These are phyloP conservation scores for Chalciporus chontae DNA, from an alignment of 768 basidiomycete species.

Conservation along the genomic window DNA sequence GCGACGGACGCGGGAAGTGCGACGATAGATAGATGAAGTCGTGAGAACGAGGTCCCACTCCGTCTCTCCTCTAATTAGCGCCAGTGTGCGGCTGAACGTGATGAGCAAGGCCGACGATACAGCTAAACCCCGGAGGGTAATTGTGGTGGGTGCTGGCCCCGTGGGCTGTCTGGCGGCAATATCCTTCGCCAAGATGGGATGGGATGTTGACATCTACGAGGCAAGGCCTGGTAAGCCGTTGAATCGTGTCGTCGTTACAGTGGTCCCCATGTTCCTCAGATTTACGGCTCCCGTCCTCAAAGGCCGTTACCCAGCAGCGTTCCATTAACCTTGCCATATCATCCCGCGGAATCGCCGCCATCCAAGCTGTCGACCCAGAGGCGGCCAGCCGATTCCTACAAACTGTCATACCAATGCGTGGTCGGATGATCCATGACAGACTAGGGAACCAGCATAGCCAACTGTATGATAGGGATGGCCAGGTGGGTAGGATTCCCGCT, in stretches of 20 bases:
- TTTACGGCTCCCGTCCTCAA: constrained; percentile 69
- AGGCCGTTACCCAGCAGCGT: constrained; percentile 63
- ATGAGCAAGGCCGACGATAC: constrained; percentile 13
- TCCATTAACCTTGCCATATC: constrained; percentile 98
- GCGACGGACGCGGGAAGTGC: too few relatives aligned
- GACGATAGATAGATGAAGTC: too few relatives aligned
- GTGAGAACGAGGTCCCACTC: too few relatives aligned
- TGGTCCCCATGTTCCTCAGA: constrained; percentile 42
- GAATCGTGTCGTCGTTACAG: constrained; percentile 9
- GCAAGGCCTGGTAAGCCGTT: constrained; percentile 60
- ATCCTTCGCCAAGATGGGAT: constrained; percentile 81
- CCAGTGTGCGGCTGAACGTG: too few relatives aligned
- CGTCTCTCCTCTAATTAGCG: too few relatives aligned
- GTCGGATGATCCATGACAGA: constrained; percentile 88
- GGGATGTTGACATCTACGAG: constrained; percentile 79
- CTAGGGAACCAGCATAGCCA: constrained; percentile 77
- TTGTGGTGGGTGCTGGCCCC: constrained; percentile 85
- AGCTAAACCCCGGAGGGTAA: constrained; percentile 39
- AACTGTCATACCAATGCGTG: constrained; percentile 88
- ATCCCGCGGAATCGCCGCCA: constrained; percentile 85
- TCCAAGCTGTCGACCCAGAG: constrained; percentile 73
- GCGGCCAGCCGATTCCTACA: constrained; percentile 68
- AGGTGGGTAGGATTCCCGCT: constrained; percentile 50
- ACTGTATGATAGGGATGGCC: constrained; percentile 82
- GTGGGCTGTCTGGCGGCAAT: constrained; percentile 92